Evolutionary conservation across 108 stramenopile genomes (phyloP), one percentile per base, ranked within the genome.

Genomic region (Nitzschia sp.): DNA sequence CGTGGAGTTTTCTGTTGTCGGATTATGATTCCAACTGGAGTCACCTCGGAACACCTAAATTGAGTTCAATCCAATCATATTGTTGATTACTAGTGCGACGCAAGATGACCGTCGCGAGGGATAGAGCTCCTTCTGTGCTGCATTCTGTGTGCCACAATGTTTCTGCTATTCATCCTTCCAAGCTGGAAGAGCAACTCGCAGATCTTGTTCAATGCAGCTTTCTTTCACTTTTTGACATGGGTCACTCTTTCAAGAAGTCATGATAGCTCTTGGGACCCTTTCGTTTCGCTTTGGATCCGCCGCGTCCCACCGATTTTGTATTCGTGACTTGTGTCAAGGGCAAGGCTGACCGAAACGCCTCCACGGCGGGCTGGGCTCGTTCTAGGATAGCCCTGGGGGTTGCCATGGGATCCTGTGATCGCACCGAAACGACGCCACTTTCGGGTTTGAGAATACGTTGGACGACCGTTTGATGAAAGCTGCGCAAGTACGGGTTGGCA

Each of bases 401-500:
- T 5, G 41, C 56, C 61, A 83, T 71, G 17, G 63, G 34, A 72
- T 83, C 71, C 16, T 71, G 55, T 5, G 16, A 63, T n/a, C 77
- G 46, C 3, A 50, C 35, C 17, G 45, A 29, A 2, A 83, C 74
- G 2, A 68, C 50, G 3, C 52, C 46, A 45, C 29, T 47, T 0
- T 65, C 22, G 1, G 35, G 63, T 56, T 85, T 68, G 19, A 73
- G 36, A 13, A 73, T 75, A 27, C 85, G 78, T 28, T 74, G 35
- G 19, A 78, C 52, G 5, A 82, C 66, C 2, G 85, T 82, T 70
- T 80, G 68, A 31, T 69, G 62, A 61, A 79, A 86, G 1, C 72
- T 66, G 25, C 73, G 68, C 30, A 66, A 64, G 32, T 74, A 77
- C 6, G 90, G 90, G 67, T 72, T 79, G 17, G 87, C 73, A 23